Base-by-base conservation (phyloP, 1,139 yeast genomes). In the Blastobotrys arbuscula region DNA sequence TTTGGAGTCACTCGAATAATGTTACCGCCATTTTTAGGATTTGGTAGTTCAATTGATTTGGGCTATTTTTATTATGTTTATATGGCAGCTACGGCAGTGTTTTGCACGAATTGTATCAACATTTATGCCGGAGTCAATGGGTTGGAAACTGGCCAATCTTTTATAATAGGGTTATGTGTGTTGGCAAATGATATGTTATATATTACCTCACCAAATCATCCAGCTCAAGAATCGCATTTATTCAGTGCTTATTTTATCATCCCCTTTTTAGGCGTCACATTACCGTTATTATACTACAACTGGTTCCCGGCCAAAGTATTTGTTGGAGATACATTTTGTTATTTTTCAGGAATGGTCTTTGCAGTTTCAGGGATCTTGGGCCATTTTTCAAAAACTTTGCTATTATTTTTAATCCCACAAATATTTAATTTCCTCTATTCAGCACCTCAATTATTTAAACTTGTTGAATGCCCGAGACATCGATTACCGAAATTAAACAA, bases 241-340 rank as follows among this genome's bases (percentile, higher is more conserved):
- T 79, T 90, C 56, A 86, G 96, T 1, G 79, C 85, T 3, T 82
- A 87, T 49, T 74, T 92, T 55, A 68, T 92, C 42, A 71, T 90
- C 1, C 99, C 98, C 18, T 85, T 92, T 62, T 61, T 90, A 31
- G 97, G 97, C 0, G 95, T 88, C 2, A 80, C 96, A 0, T 53
- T 82, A 1, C 95, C 88, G 0, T 70, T 92, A 47, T 76, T 86
- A 55, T 80, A 78, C 59, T 83, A 75, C 71, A 92, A 92, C 65
- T 85, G 92, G 84, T 92, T 75, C 70, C 98, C 98, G 1, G 89
- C 98, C 0, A 70, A 70, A 50, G 97, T 88, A 1, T 92, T 92
- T 70, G 99, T 94, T 3, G 99, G 99, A 21, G 99, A 92, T 63
- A 92, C 98, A 0, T 94, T 85, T 70, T 92, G 99, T 68, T 92